Evolutionary conservation across 106 monocot species (phyloP).

Genomic region (Dendrobium huoshanense): DNA sequence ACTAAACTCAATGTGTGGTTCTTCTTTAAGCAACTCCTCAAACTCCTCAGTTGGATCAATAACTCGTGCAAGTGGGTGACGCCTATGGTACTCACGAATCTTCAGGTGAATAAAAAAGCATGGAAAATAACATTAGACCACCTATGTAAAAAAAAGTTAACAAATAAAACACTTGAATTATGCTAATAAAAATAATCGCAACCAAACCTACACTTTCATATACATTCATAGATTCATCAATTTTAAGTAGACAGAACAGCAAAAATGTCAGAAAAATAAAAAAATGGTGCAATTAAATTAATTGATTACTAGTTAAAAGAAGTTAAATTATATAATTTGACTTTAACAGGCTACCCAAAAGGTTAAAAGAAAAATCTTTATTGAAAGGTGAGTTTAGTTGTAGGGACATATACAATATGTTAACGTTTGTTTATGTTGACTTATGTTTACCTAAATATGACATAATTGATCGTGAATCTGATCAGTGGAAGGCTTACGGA

Average conservation of each 20-base stretch:
- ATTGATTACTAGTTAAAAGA: no score
- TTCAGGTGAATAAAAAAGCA: conserved; percentile 17
- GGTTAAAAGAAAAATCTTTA: neutral
- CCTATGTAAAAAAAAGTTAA: neutral
- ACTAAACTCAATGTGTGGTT: conserved; percentile 76
- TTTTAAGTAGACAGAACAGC: neutral
- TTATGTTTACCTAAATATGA: no score
- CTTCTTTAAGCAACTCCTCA: conserved; percentile 91
- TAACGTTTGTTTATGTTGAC: neutral
- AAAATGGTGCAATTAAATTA: no score
- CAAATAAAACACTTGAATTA: neutral
- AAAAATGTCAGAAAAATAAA: no score
- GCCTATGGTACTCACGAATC: conserved; percentile 93
- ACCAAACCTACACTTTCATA: neutral
- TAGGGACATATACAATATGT: neutral
- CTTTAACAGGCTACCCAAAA: neutral
- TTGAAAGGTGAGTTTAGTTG: neutral
- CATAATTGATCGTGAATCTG: no score
- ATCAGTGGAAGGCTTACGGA: neutral
- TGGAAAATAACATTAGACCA: neutral
- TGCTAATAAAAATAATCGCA: neutral
- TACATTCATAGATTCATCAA: neutral
- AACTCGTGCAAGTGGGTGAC: conserved; percentile 61
- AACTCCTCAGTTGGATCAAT: conserved; percentile 64
- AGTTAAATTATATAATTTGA: neutral